Conservation (phyloP, 495 filamentous ascomycete species). For the Zalerion maritima region DNA sequence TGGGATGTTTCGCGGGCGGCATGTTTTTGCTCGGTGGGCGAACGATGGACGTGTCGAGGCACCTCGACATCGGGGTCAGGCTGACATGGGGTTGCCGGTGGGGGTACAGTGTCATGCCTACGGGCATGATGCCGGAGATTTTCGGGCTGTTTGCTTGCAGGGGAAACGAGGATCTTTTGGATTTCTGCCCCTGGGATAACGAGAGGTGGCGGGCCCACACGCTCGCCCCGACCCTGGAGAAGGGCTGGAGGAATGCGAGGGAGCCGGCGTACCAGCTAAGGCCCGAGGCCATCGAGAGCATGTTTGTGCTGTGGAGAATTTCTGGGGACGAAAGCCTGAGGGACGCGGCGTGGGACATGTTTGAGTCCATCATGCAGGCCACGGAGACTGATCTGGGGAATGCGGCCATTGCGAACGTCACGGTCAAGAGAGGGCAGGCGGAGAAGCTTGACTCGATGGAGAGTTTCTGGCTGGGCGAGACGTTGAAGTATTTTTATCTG, state of each 20-base stretch:
- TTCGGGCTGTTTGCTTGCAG: constrained; percentile 47
- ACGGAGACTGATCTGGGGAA: constrained; percentile 45
- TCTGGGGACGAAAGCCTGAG: constrained; percentile 52
- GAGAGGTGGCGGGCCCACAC: no score
- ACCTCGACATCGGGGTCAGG: constrained; percentile 63
- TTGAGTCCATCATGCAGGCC: constrained; percentile 42
- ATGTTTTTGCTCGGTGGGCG: constrained; percentile 83
- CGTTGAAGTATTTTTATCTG: constrained; percentile 73
- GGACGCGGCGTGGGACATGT: constrained; percentile 68
- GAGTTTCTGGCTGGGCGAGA: constrained; percentile 47
- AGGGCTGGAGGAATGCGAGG: constrained; percentile 17
- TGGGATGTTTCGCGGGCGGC: constrained; percentile 70
- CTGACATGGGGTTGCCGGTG: constrained; percentile 90
- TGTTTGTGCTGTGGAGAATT: constrained; percentile 64
- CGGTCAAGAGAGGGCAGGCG: constrained; percentile 7
- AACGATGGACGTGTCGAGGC: constrained; percentile 50
- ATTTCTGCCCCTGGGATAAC: constrained; percentile 22
- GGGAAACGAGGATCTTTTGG: constrained; percentile 17
- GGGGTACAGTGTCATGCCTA: constrained; percentile 64
- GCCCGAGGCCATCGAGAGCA: constrained; percentile 56
- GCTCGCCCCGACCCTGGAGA: no score
- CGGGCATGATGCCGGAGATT: constrained; percentile 80
- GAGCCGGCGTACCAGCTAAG: constrained; percentile 30
- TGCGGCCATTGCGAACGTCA: constrained; percentile 46
- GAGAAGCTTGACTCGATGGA: constrained; percentile 22